Percentiles rank a stretch among this genome's conserved stretches.
phyloP scores from a whole-genome alignment of 768 basidiomycete species.

The Auricularia cornea region DNA sequence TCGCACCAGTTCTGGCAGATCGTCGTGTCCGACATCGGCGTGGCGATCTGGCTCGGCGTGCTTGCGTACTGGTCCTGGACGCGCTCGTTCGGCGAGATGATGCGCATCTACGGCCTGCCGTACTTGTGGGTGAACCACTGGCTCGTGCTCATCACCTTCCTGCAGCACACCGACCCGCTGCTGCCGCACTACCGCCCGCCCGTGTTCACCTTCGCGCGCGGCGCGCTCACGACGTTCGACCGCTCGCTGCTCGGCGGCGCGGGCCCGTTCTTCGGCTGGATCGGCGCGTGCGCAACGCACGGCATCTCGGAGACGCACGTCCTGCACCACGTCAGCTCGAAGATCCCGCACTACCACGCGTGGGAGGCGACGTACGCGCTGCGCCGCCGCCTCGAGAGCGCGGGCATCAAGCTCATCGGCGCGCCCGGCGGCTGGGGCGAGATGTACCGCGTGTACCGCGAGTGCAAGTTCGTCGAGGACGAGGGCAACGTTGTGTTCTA shows the following conservation, averaged over 20 bases:
- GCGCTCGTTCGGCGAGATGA: conserved; percentile 62
- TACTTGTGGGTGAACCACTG: conserved; percentile 95
- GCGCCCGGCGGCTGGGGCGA: conserved; percentile 74
- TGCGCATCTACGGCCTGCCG: conserved; percentile 75
- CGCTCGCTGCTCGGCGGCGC: conserved; percentile 71
- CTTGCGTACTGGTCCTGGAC: conserved; percentile 47
- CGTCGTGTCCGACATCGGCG: conserved; percentile 74
- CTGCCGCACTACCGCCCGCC: conserved; percentile 88
- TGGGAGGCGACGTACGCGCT: conserved; percentile 90
- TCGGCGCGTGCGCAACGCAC: conserved; percentile 78
- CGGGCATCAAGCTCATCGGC: conserved; percentile 58
- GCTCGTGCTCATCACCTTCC: conserved; percentile 93
- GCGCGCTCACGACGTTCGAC: conserved; percentile 88
- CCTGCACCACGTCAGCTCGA: conserved; percentile 84
- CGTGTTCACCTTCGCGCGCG: conserved; percentile 89
- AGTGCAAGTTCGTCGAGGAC: conserved; percentile 95
- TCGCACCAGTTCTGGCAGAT: conserved; percentile 71
- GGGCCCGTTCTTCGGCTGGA: conserved; percentile 72
- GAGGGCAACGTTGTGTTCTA: conserved; percentile 86
- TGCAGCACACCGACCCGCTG: conserved; percentile 94
- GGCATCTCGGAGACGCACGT: conserved; percentile 95
- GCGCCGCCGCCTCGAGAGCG: conserved; percentile 57
- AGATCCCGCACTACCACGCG: conserved; percentile 94
- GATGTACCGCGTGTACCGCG: conserved; percentile 64
- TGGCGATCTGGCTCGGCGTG: conserved; percentile 60